A percentile compares a stretch with the other conserved stretches of the same genome.
Conservation (phyloP, 1,284 basidiomycete genomes). For the Malassezia obtusa region DNA sequence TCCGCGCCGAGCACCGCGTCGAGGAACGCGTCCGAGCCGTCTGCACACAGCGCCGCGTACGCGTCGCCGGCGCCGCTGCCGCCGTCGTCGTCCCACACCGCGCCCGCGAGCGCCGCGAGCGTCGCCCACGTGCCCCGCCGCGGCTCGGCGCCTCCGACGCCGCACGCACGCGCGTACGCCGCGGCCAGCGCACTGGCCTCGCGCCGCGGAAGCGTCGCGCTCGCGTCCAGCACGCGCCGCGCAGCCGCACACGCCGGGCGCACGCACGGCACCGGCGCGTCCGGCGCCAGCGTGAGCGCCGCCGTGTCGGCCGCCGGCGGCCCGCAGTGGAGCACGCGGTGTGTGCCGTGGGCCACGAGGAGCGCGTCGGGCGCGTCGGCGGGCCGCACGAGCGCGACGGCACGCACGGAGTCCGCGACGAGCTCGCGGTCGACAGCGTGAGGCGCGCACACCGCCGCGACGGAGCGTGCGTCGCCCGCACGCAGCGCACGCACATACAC, state of each 20-base stretch:
- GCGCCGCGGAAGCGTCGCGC: not conserved
- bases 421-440: not conserved
- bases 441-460: not conserved
- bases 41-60: not conserved
- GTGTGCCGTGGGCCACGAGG: not conserved
- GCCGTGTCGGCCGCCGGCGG: not conserved
- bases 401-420: not conserved
- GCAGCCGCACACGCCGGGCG: not conserved
- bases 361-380: not conserved
- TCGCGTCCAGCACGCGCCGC: constrained; percentile 5
- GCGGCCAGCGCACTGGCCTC: not conserved
- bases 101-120: not conserved
- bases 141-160: not conserved
- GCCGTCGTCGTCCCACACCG: not conserved
- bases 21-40: not conserved
- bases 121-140: not conserved
- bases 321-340: not conserved
- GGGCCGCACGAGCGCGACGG: not conserved
- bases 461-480: not conserved
- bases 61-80: not conserved
- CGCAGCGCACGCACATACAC: not conserved
- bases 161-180: not conserved
- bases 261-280: not conserved
- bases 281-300: not conserved
- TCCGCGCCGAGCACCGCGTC: not conserved